A percentile compares a stretch with the other conserved stretches of the same genome.
Evolutionary conservation across 2,329 filamentous ascomycete genomes (phyloP).

Genomic region (Colletotrichum echinochloae): DNA sequence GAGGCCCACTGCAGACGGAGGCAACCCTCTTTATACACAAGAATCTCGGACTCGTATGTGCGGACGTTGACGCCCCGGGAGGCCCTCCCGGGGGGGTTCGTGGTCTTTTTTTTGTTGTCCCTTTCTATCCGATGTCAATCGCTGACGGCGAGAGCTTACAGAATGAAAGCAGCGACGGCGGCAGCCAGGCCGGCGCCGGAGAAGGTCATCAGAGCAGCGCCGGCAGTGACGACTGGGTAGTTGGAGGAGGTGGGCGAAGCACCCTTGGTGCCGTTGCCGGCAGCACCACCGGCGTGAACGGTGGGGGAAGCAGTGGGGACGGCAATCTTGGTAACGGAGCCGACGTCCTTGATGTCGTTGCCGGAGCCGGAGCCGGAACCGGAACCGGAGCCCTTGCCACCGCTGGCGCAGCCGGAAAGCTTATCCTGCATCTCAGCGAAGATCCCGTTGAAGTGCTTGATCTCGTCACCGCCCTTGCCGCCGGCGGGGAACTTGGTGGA

Average conservation of each 20-base stretch:
- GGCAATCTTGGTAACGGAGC: slow-evolving; percentile 13
- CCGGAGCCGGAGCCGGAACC: background rate
- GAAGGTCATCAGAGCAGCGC: slow-evolving; percentile 31
- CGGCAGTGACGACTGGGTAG: slow-evolving; percentile 31
- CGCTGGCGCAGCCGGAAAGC: slow-evolving; percentile 23
- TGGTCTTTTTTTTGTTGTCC: background rate
- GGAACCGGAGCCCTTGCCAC: slow-evolving; percentile 1
- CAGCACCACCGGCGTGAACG: background rate
- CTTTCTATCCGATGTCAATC: background rate
- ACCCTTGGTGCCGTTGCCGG: slow-evolving; percentile 22
- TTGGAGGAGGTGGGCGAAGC: slow-evolving; percentile 10
- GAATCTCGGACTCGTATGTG: background rate
- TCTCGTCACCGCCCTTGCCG: slow-evolving; percentile 39
- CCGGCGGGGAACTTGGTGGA: slow-evolving; percentile 40
- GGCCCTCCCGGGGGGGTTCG: background rate
- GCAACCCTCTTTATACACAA: background rate
- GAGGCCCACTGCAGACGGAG: background rate
- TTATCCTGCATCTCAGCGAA: slow-evolving; percentile 32
- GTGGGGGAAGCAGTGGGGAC: background rate
- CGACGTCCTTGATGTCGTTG: slow-evolving; percentile 4
- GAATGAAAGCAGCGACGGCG: slow-evolving; percentile 28
- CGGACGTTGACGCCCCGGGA: background rate
- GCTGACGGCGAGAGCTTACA: slow-evolving; percentile 5
- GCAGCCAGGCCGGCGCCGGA: slow-evolving; percentile 25
- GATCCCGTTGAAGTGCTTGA: slow-evolving; percentile 32